Percentiles rank a stretch among this genome's conserved stretches.
phyloP scores from a whole-genome alignment of 2,329 filamentous ascomycete genomes.

The Arthrobotrys sinensis region DNA sequence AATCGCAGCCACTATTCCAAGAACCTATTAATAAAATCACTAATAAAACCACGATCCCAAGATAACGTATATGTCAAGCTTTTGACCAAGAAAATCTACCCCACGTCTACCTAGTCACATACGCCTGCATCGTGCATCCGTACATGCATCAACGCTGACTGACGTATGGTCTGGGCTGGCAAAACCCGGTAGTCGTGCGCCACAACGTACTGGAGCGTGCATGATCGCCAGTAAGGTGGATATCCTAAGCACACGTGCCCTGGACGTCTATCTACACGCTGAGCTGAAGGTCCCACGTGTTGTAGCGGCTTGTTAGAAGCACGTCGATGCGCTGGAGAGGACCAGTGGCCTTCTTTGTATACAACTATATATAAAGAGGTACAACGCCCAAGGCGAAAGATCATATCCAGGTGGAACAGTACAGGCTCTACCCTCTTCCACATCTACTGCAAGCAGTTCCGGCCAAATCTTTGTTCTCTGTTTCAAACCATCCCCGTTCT shows the following conservation, averaged over 20 bases:
- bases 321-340: background rate
- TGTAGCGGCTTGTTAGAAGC: background rate
- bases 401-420: background rate
- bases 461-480: background rate
- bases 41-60: background rate
- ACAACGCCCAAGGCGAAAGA: background rate
- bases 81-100: slow-evolving; percentile 29
- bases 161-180: too few relatives aligned
- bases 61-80: background rate
- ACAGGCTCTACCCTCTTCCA: background rate
- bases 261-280: background rate
- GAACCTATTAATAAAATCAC: background rate
- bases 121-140: slow-evolving; percentile 18
- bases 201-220: background rate
- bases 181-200: too few relatives aligned
- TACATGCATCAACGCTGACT: background rate
- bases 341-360: background rate
- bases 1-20: background rate
- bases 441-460: background rate
- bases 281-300: slow-evolving; percentile 1
- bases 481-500: background rate
- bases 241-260: slow-evolving; percentile 10
- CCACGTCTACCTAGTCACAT: slow-evolving; percentile 45
- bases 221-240: slow-evolving; percentile 16
- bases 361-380: too few relatives aligned